Base-by-base conservation (phyloP, 495 filamentous ascomycete genomes). In the Penicillium angulare region DNA sequence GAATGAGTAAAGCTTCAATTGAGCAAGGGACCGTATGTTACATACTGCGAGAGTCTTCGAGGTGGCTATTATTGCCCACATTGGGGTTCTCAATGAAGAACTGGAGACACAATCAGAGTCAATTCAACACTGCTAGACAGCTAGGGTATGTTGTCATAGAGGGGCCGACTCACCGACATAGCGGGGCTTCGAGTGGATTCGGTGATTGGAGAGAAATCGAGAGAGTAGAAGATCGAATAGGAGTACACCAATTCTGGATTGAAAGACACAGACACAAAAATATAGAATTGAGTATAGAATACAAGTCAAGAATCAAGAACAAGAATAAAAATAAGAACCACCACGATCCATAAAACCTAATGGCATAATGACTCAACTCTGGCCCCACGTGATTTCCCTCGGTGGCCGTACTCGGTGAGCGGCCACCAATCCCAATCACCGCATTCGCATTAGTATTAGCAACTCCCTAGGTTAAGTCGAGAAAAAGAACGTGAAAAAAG, bases 31-130 rank as follows among this genome's bases (percentile, higher is more conserved):
- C 17, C 27, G 32, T 43, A 33, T 47, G 16, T 42, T 9, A 73
- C 77, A 53, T 84, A 90, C 95, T 91, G 69, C 93, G 79, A 79
- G 90, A 96, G 66, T 98, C 91, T 66, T 98, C 92, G 42, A 88
- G 81, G 49, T 84, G 81, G 16, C 73, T 74, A 63, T 79, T 83
- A 72, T 96, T 88, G 55, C 93, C 93, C 47, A 97, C 83, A 68
- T 89, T 82, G 58, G 86, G 87, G 68, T 98, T 98, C 54, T 88
- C 83, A 57, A 93, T 89, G 77, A 86, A 92, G 82, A 93, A 96
- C 79, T 84, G 53, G 55, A 52, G 43, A 55, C 42, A 31, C 24
- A 44, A 32, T 49, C 40, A 18, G 38, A 24, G 39, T 56, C 49
- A 59, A 52, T 49, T 24, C n/a, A n/a, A n/a, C n/a, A 22, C 12